These are phyloP conservation scores for Trypanosomatidae sp. DNA, from an alignment of 208 protist species.

Conservation along the genomic window DNA sequence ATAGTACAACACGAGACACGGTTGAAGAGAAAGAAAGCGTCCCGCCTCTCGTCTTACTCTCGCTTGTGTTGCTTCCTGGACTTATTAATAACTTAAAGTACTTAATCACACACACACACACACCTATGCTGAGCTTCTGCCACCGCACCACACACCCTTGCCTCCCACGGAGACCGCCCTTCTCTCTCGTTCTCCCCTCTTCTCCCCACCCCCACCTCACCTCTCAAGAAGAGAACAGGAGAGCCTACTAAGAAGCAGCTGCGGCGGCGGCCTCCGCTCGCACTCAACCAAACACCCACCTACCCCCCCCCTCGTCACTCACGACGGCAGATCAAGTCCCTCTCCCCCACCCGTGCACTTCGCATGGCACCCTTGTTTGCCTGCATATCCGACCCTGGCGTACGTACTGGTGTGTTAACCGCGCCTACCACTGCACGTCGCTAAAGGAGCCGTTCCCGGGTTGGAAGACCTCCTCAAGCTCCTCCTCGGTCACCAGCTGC, in stretches of 20 bases:
- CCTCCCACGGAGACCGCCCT: neutral
- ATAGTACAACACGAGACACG: neutral
- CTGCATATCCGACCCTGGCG: neutral
- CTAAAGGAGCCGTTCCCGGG: slow-evolving; percentile 87
- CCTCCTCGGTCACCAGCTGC: slow-evolving; percentile 70
- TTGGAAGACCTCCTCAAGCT: slow-evolving; percentile 88
- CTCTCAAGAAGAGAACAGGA: neutral
- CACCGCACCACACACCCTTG: neutral
- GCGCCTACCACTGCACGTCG: slow-evolving; percentile 82
- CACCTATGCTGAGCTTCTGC: neutral
- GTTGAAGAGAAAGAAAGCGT: neutral
- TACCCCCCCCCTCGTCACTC: neutral
- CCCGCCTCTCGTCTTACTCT: neutral
- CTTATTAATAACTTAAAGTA: neutral
- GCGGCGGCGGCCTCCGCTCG: neutral
- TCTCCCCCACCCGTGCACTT: neutral
- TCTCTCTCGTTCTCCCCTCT: neutral
- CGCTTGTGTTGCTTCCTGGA: neutral
- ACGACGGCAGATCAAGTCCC: neutral
- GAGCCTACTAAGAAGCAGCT: neutral
- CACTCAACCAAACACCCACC: neutral
- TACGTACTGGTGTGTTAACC: neutral
- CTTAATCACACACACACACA: slow-evolving; percentile 3
- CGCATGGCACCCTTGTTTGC: neutral
- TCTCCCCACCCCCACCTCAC: neutral